Percentiles rank a stretch among this genome's conserved stretches.
These are phyloP conservation scores for Orychophragmus violaceus DNA, from an alignment of 345 rosid species.

Conservation along the genomic window DNA sequence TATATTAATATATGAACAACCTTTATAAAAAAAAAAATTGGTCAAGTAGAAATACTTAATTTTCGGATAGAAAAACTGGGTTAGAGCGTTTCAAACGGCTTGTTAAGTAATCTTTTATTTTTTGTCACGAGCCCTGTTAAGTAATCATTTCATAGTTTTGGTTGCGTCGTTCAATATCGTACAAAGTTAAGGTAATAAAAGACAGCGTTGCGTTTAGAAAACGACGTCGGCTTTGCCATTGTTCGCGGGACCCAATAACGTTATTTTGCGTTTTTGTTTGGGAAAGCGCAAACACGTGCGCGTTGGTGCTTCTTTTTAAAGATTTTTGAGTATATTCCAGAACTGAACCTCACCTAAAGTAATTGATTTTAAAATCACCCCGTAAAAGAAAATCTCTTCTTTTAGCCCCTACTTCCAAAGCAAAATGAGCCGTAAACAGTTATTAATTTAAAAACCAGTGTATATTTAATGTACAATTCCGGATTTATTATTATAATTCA, in stretches of 20 bases:
- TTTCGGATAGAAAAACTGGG: no score
- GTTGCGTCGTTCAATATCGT: conserved; percentile 13
- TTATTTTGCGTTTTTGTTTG: conserved; percentile 21
- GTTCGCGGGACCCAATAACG: conserved; percentile 26
- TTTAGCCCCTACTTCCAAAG: neutral
- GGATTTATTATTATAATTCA: neutral
- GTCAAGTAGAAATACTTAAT: no score
- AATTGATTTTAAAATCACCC: neutral
- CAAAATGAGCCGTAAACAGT: neutral
- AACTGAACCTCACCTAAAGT: neutral
- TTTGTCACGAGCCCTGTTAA: no score
- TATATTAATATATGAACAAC: no score
- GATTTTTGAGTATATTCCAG: conserved; percentile 21
- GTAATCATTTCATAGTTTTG: conserved; percentile 22
- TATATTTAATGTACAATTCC: neutral
- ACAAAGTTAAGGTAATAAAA: neutral
- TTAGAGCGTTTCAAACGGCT: no score
- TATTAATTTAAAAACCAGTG: neutral
- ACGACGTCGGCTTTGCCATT: conserved; percentile 22
- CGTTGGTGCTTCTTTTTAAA: conserved; percentile 27
- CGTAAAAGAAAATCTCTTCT: neutral
- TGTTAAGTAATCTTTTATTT: no score
- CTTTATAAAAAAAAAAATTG: no score
- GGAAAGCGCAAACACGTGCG: conserved; percentile 32
- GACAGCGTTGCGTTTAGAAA: conserved; percentile 28